A percentile compares a stretch with the other conserved stretches of the same genome.
Evolutionary conservation across 1,284 basidiomycete species (phyloP).

Genomic region (Melampsora larici-populina): DNA sequence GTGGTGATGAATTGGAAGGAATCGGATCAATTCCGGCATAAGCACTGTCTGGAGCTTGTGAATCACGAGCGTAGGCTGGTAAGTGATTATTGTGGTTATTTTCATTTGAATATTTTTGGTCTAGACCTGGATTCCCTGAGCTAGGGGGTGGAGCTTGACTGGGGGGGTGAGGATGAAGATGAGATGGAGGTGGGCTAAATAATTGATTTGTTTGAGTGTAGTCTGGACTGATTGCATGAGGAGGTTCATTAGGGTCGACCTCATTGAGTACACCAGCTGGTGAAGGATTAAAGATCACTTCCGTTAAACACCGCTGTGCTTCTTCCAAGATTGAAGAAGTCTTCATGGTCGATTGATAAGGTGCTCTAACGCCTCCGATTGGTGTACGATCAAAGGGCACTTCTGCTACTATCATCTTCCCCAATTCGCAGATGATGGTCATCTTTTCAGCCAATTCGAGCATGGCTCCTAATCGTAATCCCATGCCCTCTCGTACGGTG

Average conservation of each 20-base stretch:
- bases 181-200: not conserved
- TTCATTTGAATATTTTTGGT: not conserved
- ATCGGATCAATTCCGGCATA: not conserved
- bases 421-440: conserved; percentile 50
- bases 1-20: not conserved
- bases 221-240: not conserved
- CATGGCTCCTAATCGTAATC: conserved; percentile 48
- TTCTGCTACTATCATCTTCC: conserved; percentile 51
- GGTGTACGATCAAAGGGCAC: conserved; percentile 48
- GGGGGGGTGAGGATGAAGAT: not conserved
- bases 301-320: conserved; percentile 36
- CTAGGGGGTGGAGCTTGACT: not conserved
- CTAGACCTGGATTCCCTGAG: not conserved
- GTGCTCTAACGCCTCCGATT: conserved; percentile 46
- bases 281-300: conserved; percentile 35
- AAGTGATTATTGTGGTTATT: conserved; percentile 3
- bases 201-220: not conserved
- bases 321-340: conserved; percentile 39
- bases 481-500: conserved; percentile 45
- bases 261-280: not conserved
- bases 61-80: not conserved
- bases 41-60: not conserved
- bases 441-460: conserved; percentile 51
- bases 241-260: not conserved
- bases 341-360: conserved; percentile 45